phyloP scores from a whole-genome alignment of 2,329 filamentous ascomycete species.

The Hymenoscyphus repandus region DNA sequence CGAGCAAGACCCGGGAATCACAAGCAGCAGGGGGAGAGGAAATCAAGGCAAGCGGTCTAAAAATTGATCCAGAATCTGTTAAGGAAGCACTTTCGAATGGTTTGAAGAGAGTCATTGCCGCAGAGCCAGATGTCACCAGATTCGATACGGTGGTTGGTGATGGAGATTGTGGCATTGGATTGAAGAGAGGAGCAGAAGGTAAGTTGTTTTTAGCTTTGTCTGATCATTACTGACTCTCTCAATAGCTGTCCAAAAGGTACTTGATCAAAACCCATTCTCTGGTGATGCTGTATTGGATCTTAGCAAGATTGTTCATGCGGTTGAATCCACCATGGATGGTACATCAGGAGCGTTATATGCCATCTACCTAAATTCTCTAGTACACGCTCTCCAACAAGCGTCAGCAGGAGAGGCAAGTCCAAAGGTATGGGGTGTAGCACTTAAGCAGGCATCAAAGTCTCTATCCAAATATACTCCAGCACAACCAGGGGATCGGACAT shows the following conservation, averaged over 20 bases:
- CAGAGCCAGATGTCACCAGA: conserved; percentile 60
- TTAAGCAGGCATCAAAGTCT: conserved; percentile 64
- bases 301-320: conserved; percentile 54
- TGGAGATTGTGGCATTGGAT: conserved; percentile 65
- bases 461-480: conserved; percentile 85
- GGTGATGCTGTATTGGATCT: conserved; percentile 57
- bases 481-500: conserved; percentile 78
- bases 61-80: conserved; percentile 32
- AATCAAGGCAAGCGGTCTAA: conserved; percentile 30
- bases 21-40: conserved; percentile 27
- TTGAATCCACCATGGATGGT: conserved; percentile 68
- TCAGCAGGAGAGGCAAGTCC: conserved; percentile 35
- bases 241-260: conserved; percentile 40
- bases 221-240: conserved; percentile 8
- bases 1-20: conserved; percentile 29
- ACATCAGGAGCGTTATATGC: conserved; percentile 72
- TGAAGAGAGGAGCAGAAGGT: conserved; percentile 63
- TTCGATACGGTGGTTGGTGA: conserved; percentile 69
- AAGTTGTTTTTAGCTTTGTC: conserved; percentile 11
- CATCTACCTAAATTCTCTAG: conserved; percentile 69
- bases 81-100: conserved; percentile 49
- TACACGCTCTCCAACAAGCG: conserved; percentile 38
- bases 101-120: conserved; percentile 53
- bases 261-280: conserved; percentile 39
- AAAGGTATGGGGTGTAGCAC: conserved; percentile 54